Base-by-base conservation (phyloP, 768 basidiomycete genomes). In the Hortiboletus campestris region DNA sequence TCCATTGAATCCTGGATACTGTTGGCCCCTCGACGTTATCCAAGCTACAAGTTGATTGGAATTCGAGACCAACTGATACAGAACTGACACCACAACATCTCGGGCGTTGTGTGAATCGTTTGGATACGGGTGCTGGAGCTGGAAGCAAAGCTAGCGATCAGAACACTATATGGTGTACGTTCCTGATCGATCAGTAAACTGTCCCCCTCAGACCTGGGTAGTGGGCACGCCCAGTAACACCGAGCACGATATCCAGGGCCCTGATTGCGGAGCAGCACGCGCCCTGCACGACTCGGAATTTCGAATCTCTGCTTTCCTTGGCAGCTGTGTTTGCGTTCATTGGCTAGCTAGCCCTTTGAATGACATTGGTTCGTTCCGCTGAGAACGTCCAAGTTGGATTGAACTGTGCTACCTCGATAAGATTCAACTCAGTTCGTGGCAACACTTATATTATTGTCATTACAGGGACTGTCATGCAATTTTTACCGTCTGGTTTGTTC, bases 401-500 rank as follows among this genome's bases (percentile, higher is more conserved):
- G 4, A 48, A 16, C n/a, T 19, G 16, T 19, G 34, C 29, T 25
- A 32, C 36, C n/a, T 39, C 46, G 11, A 49, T 45, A 29, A 16
- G 8, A 28, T 46, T 41, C 42, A 34, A 41, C 13, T 49, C 54
- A 16, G 29, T 20, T 32, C n/a, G 2, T 16, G 14, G 29, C 29
- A 44, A 42, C 49, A 38, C 5, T 7, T 31, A 11, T 4, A 20
- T 16, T 22, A 46, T 22, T 16, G 34, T 43, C 17, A 34, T 47
- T 48, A 57, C 60, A 59, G 28, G 17, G 8, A 8, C 19, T 32
- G 34, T 67, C 46, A 77, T 56, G 75, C 76, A 43, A 78, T 77
- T 57, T 78, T 78, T 34, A 78, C 72, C 53, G 77, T 77, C 77
- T 78, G 32, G 32, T 1, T 16, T 13, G 47, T 41, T 52, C 20